phyloP scores from a whole-genome alignment of 129 eudicot species.

The Chrysanthemum seticuspe region DNA sequence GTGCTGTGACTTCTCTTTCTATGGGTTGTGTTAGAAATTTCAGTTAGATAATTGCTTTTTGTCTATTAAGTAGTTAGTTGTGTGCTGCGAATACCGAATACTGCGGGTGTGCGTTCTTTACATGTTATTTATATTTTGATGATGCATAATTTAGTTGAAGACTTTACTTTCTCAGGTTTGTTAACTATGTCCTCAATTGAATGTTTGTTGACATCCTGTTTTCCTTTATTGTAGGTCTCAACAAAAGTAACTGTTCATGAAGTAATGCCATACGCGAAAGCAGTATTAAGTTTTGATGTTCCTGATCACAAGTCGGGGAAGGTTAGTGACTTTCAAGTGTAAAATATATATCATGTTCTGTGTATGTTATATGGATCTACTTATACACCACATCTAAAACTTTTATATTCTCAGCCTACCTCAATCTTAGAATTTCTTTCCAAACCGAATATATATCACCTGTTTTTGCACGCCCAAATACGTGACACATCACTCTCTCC shows the following conservation, averaged over 20 bases:
- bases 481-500: too few species aligned
- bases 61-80: too few species aligned
- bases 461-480: too few species aligned
- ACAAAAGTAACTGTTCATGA: slow-evolving; percentile 76
- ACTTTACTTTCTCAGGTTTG: not conserved
- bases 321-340: slow-evolving; percentile 43
- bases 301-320: slow-evolving; percentile 98
- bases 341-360: not conserved
- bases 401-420: too few species aligned
- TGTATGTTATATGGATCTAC: not conserved
- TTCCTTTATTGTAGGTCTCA: slow-evolving; percentile 52
- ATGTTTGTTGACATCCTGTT: not conserved
- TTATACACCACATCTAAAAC: too few species aligned
- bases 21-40: not conserved
- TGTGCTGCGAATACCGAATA: too few species aligned
- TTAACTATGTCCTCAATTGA: not conserved
- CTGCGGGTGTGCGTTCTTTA: too few species aligned
- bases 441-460: too few species aligned
- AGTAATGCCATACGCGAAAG: slow-evolving; percentile 55
- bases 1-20: not conserved
- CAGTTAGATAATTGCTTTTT: not conserved
- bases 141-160: too few species aligned
- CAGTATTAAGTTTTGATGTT: slow-evolving; percentile 75
- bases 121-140: too few species aligned
- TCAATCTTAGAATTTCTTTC: too few species aligned